Evolutionary conservation across 805 yeast genomes (phyloP), one percentile per base, ranked within the genome.

Genomic region (Kodamaea fukazawae): DNA sequence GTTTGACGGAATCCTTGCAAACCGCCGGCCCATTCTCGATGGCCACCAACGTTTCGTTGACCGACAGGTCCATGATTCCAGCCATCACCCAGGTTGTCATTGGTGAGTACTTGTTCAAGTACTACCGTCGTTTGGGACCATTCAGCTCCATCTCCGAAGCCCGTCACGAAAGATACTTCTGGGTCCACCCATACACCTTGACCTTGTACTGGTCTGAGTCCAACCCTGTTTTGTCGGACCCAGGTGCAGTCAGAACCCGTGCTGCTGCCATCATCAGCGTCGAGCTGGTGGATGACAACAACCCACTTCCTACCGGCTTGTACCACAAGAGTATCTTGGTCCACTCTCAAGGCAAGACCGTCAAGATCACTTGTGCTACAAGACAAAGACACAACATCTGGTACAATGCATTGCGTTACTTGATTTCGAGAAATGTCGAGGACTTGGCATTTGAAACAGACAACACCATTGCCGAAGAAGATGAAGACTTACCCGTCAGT

Each of bases 181-280:
- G 98, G 98, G 78, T 93, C 32, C 96, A 91, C 62, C 98, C 99
- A 3, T 90, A 90, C 61, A 83, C 93, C 7, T 65, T 88, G 68
- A 87, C 96, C 0, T 69, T 91, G 34, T 89, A 87, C 61, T 91
- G 99, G 99, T 82, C 91, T 3, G 73, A 76, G 4, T 72, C 80
- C 9, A 86, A 86, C 54, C 97, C 97, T 1, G 83, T 83, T 0
- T 57, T 84, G 34, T 75, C 79, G 3, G 82, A 84, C 49, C 85
- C 88, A 7, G 66, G 81, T 0, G 73, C 74, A 2, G 78, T 76
- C 23, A 80, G 76, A 52, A 84, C 95, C 3, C 78, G 81, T 49
- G 89, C 93, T 10, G 80, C 87, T 40, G 90, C 95, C 0, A 88
- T 91, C 38, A 58, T 81, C 13, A 75, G 81, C 7, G 93, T 90